Conservation (phyloP, 2,329 filamentous ascomycete genomes). For the Lasiodiplodia citricola region DNA sequence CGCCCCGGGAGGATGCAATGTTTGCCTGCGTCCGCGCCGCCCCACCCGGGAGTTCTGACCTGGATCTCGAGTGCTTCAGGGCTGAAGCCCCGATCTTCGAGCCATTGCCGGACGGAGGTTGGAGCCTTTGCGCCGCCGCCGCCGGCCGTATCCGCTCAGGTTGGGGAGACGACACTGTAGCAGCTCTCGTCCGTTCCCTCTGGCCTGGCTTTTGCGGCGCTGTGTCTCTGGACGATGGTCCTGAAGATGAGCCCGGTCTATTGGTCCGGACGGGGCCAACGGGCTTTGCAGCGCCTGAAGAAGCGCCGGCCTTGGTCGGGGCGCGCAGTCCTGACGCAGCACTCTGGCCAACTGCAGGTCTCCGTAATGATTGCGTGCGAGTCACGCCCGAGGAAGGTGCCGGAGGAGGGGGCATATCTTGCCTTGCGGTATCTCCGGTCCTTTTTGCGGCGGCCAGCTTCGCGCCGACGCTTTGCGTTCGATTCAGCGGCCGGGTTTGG, state of each 20-base stretch:
- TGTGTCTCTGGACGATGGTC: neutral
- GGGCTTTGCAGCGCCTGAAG: neutral
- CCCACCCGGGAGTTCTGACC: conserved; percentile 12
- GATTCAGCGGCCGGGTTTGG: conserved; percentile 6
- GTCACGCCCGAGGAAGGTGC: conserved; percentile 6
- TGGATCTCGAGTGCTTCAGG: conserved; percentile 18
- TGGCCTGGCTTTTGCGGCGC: neutral
- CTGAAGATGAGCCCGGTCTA: conserved; percentile 9
- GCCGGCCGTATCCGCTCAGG: conserved; percentile 14
- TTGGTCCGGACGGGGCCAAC: neutral
- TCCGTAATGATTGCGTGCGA: conserved; percentile 21
- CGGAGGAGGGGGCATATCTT: conserved; percentile 4
- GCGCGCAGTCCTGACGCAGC: conserved; percentile 8
- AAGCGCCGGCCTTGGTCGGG: neutral
- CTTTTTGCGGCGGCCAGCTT: conserved; percentile 3
- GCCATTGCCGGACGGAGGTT: neutral
- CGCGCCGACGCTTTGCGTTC: conserved; percentile 17
- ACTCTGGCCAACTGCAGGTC: neutral
- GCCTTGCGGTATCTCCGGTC: neutral
- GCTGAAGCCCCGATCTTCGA: neutral
- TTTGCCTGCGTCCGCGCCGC: conserved; percentile 10
- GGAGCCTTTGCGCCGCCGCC: neutral
- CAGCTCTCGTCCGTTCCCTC: conserved; percentile 19
- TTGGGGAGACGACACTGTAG: conserved; percentile 1
- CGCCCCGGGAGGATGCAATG: neutral